A percentile compares a stretch with the other conserved stretches of the same genome.
Conservation (phyloP, 2,329 filamentous ascomycete species). For the Pyrenochaeta sp. region DNA sequence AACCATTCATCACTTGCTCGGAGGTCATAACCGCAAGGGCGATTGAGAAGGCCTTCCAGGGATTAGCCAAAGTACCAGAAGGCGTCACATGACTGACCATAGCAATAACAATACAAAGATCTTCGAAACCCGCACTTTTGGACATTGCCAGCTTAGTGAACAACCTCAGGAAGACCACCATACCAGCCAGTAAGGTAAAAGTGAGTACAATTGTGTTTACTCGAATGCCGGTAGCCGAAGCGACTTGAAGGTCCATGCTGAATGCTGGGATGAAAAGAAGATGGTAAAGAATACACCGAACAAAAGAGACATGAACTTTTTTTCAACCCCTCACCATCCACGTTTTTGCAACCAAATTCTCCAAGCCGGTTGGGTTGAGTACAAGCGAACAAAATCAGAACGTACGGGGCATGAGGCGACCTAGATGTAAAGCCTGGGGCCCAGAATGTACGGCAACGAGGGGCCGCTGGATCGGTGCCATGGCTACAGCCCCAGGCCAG, state of each 20-base stretch:
- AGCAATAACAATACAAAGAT: constrained; percentile 39
- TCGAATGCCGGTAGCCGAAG: constrained; percentile 38
- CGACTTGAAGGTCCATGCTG: constrained; percentile 13
- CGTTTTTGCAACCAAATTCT: too few species aligned
- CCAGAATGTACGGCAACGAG: neutral
- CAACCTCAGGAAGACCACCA: constrained; percentile 39
- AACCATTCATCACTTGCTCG: constrained; percentile 40
- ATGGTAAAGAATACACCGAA: constrained; percentile 6
- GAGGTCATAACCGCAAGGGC: constrained; percentile 35
- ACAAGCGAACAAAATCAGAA: too few species aligned
- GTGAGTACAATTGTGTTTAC: constrained; percentile 40
- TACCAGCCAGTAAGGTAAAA: constrained; percentile 41
- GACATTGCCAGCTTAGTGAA: constrained; percentile 38
- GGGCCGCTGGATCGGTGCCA: neutral
- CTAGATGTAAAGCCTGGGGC: too few species aligned
- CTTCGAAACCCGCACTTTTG: constrained; percentile 35
- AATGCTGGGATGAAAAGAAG: constrained; percentile 10
- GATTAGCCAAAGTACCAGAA: constrained; percentile 8
- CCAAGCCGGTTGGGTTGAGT: too few species aligned
- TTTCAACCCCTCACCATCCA: neutral
- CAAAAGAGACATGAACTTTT: neutral
- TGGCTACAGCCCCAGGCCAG: neutral
- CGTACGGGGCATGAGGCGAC: too few species aligned
- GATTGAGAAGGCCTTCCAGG: constrained; percentile 31
- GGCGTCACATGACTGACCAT: constrained; percentile 31